phyloP scores from a whole-genome alignment of 2,329 filamentous ascomycete species.

The Scedosporium minutisporum region DNA sequence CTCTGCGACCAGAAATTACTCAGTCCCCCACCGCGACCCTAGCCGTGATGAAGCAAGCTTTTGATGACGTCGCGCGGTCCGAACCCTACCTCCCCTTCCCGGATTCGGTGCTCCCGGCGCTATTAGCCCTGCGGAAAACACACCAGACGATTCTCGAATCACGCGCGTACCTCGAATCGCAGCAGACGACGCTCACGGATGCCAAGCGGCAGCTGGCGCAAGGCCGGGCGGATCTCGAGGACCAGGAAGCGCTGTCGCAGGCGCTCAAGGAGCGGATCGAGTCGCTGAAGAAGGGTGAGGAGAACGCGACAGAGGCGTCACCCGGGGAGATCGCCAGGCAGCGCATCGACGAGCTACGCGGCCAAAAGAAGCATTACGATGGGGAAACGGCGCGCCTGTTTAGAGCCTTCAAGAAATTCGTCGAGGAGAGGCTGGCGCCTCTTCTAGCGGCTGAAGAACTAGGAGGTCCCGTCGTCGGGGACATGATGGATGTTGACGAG shows the following conservation, averaged over 20 bases:
- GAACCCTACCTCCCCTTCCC: constrained; percentile 57
- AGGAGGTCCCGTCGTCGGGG: constrained; percentile 73
- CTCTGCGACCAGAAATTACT: constrained; percentile 4
- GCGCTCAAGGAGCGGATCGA: constrained; percentile 49
- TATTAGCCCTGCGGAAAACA: constrained; percentile 61
- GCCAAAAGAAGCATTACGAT: constrained; percentile 51
- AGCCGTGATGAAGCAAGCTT: constrained; percentile 52
- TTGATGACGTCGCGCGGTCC: constrained; percentile 50
- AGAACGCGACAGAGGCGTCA: constrained; percentile 46
- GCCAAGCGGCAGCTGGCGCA: constrained; percentile 37
- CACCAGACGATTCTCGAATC: constrained; percentile 56
- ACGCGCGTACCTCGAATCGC: constrained; percentile 44
- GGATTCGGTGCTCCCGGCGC: constrained; percentile 58
- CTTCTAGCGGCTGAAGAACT: constrained; percentile 78
- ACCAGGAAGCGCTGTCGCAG: constrained; percentile 45
- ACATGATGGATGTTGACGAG: constrained; percentile 54
- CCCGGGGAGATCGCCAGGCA: constrained; percentile 54
- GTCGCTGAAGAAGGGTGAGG: constrained; percentile 46
- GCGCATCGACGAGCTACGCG: constrained; percentile 48
- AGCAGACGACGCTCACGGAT: constrained; percentile 30
- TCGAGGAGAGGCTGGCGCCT: constrained; percentile 57
- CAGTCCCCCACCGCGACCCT: constrained; percentile 17
- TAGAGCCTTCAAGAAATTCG: constrained; percentile 57
- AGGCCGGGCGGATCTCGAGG: constrained; percentile 39
- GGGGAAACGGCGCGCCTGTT: constrained; percentile 51